phyloP scores from a whole-genome alignment of 192 early-diverging fungal species.

The Coemansia sp. region DNA sequence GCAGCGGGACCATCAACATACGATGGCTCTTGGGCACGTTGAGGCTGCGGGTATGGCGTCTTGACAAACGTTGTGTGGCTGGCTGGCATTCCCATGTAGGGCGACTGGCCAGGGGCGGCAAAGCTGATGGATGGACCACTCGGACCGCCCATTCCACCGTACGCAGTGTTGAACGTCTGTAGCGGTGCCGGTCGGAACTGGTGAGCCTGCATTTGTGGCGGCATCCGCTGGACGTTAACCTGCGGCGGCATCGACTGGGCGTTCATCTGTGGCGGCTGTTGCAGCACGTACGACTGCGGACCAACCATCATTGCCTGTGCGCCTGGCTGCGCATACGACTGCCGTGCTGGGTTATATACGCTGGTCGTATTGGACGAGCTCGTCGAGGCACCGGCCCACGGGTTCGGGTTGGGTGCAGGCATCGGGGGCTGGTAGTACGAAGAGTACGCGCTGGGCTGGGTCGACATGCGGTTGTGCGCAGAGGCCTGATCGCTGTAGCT shows the following conservation, averaged over 20 bases:
- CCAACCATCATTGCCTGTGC: slow-evolving; percentile 1
- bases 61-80: slow-evolving; percentile 26
- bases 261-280: neutral
- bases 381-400: slow-evolving; percentile 20
- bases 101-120: slow-evolving; percentile 12
- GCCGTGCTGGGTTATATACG: slow-evolving; percentile 1
- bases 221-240: neutral
- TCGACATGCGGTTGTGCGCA: neutral
- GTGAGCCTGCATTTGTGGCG: slow-evolving; percentile 9
- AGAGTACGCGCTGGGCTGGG: slow-evolving; percentile 8
- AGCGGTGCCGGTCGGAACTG: slow-evolving; percentile 9
- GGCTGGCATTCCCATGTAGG: slow-evolving; percentile 11
- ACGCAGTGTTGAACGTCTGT: neutral
- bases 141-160: neutral
- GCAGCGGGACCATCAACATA: slow-evolving; percentile 1
- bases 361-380: slow-evolving; percentile 4
- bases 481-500: slow-evolving; percentile 9
- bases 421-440: slow-evolving; percentile 15
- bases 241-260: neutral
- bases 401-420: slow-evolving; percentile 9
- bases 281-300: slow-evolving; percentile 3
- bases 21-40: slow-evolving; percentile 5
- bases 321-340: slow-evolving; percentile 10
- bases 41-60: slow-evolving; percentile 32
- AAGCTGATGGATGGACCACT: slow-evolving; percentile 18